These are phyloP conservation scores for Leishmania lainsoni DNA, from an alignment of 208 protist genomes.

Conservation along the genomic window DNA sequence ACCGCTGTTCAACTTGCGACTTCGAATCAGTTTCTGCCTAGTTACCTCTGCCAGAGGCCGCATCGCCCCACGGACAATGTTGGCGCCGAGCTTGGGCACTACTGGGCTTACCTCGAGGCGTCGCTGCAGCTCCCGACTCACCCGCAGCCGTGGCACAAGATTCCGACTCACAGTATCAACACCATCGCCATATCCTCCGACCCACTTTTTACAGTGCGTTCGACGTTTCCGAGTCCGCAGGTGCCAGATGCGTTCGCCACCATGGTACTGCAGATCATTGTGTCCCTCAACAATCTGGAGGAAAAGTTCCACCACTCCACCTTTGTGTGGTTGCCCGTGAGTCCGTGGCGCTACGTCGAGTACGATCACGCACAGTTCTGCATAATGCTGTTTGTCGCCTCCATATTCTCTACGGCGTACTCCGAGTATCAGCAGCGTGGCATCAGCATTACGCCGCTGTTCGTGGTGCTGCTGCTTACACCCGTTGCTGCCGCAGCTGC, in stretches of 20 bases:
- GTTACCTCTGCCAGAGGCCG: conserved; percentile 49
- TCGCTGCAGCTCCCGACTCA: conserved; percentile 31
- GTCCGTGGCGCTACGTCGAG: conserved; percentile 42
- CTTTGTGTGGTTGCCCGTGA: conserved; percentile 63
- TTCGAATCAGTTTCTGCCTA: conserved; percentile 6
- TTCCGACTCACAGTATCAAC: conserved; percentile 55
- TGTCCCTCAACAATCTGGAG: conserved; percentile 64
- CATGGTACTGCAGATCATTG: conserved; percentile 37
- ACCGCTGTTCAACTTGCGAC: conserved; percentile 20
- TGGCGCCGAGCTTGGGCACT: conserved; percentile 17
- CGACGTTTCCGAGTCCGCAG: neutral
- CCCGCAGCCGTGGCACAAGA: conserved; percentile 46
- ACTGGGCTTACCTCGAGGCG: conserved; percentile 31
- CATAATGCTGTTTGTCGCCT: conserved; percentile 53
- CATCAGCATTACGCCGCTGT: conserved; percentile 43
- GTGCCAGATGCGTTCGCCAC: conserved; percentile 10
- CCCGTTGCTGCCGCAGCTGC: conserved; percentile 18
- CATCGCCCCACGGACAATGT: neutral
- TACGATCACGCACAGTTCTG: conserved; percentile 71
- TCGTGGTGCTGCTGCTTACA: conserved; percentile 31
- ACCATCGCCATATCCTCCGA: conserved; percentile 53
- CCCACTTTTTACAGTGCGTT: neutral
- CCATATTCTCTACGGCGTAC: conserved; percentile 60
- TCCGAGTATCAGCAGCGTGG: conserved; percentile 56
- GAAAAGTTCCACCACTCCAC: conserved; percentile 75